Percentiles rank a stretch among this genome's conserved stretches.
These are phyloP conservation scores for Byssothecium circinans DNA, from an alignment of 2,329 filamentous ascomycete species.

Conservation along the genomic window DNA sequence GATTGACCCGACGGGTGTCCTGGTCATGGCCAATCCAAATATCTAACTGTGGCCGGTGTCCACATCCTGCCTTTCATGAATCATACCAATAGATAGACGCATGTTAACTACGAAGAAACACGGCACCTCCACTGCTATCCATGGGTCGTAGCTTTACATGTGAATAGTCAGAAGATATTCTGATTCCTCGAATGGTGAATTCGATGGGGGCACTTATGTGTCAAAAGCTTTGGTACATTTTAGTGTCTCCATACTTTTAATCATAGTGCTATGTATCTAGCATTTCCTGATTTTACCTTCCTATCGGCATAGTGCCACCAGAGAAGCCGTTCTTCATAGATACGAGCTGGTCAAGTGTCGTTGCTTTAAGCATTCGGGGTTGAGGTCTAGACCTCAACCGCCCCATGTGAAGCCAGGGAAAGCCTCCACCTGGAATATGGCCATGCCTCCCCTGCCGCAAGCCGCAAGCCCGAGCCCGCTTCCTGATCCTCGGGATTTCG, in stretches of 20 bases:
- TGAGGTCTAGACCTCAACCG: constrained; percentile 32
- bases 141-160: too few species aligned
- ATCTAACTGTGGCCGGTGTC: background rate
- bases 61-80: background rate
- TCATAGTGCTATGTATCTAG: too few species aligned
- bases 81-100: background rate
- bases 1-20: background rate
- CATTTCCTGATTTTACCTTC: too few species aligned
- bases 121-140: background rate
- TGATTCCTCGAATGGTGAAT: too few species aligned
- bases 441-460: constrained; percentile 20
- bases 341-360: constrained; percentile 20
- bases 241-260: too few species aligned
- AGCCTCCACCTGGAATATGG: constrained; percentile 12
- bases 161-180: too few species aligned
- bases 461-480: constrained; percentile 30
- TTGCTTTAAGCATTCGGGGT: constrained; percentile 39
- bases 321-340: too few species aligned
- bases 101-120: background rate
- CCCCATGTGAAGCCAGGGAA: constrained; percentile 21
- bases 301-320: too few species aligned
- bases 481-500: constrained; percentile 9
- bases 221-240: too few species aligned
- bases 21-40: background rate
- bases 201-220: too few species aligned